A percentile compares a stretch with the other conserved stretches of the same genome.
Conservation (phyloP, 1,284 basidiomycete species). For the Thecaphora thlaspeos region DNA sequence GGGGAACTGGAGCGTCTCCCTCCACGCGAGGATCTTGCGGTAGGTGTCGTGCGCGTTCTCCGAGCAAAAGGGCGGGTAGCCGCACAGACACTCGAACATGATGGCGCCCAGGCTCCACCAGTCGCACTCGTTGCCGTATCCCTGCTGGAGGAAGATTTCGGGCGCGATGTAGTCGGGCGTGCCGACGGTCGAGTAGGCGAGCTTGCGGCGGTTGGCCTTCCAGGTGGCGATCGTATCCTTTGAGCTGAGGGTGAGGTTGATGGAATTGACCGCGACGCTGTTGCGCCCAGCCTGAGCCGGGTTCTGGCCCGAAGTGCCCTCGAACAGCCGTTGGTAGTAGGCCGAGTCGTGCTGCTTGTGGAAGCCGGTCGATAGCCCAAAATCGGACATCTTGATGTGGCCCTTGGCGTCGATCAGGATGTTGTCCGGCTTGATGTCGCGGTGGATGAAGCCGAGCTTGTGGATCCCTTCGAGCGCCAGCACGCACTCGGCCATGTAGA, state of each 20-base stretch:
- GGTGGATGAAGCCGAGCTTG: conserved; percentile 97
- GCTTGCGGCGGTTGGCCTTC: conserved; percentile 96
- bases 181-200: conserved; percentile 97
- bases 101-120: conserved; percentile 88
- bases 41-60: conserved; percentile 97
- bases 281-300: conserved; percentile 50
- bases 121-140: conserved; percentile 96
- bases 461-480: conserved; percentile 97
- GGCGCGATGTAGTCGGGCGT: conserved; percentile 99
- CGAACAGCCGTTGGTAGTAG: conserved; percentile 90
- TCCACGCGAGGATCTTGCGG: conserved; percentile 97
- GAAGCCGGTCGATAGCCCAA: conserved; percentile 90
- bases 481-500: conserved; percentile 99
- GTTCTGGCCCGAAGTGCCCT: conserved; percentile 58
- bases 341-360: conserved; percentile 92
- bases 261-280: conserved; percentile 56
- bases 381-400: conserved; percentile 93
- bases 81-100: conserved; percentile 97
- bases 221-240: conserved; percentile 69
- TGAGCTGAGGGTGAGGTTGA: conserved; percentile 53
- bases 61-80: conserved; percentile 93
- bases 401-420: conserved; percentile 92
- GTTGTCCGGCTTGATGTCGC: conserved; percentile 93
- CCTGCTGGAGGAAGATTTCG: conserved; percentile 95
- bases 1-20: conserved; percentile 80